Percentiles rank a stretch among this genome's conserved stretches.
phyloP scores from a whole-genome alignment of 805 yeast species.

The Pichia exigua region DNA sequence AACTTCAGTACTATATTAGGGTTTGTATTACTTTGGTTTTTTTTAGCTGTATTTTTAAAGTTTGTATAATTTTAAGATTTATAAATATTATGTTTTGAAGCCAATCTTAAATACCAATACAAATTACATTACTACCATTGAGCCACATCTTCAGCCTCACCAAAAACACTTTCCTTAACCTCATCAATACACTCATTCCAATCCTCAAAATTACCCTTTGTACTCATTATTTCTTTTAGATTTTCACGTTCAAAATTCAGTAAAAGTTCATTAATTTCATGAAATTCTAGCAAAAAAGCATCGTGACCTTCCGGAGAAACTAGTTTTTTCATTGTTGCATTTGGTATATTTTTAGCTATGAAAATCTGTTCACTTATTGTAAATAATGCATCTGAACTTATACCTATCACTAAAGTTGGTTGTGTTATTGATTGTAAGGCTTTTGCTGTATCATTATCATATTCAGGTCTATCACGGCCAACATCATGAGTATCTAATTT shows the following conservation, averaged over 20 bases:
- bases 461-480: slow-evolving; percentile 58
- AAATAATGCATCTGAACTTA: slow-evolving; percentile 86
- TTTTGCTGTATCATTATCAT: slow-evolving; percentile 32
- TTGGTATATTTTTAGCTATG: slow-evolving; percentile 66
- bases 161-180: slow-evolving; percentile 66
- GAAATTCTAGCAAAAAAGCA: slow-evolving; percentile 88
- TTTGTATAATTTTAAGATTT: not conserved
- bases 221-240: slow-evolving; percentile 51
- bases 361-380: slow-evolving; percentile 87
- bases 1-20: not conserved
- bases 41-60: not conserved
- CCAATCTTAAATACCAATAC: not conserved
- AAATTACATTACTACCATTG: slow-evolving; percentile 52
- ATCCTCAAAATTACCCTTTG: slow-evolving; percentile 39
- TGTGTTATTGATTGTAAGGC: slow-evolving; percentile 55
- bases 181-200: slow-evolving; percentile 39
- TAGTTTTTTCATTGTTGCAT: slow-evolving; percentile 59
- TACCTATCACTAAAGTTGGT: slow-evolving; percentile 83
- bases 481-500: slow-evolving; percentile 94
- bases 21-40: not conserved
- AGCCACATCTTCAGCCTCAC: slow-evolving; percentile 94
- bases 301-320: slow-evolving; percentile 97
- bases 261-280: slow-evolving; percentile 65
- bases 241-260: slow-evolving; percentile 53
- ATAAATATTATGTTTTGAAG: too few species aligned